These are phyloP conservation scores for Juncus inflexus DNA, from an alignment of 176 grass and related monocot genomes.

Conservation along the genomic window DNA sequence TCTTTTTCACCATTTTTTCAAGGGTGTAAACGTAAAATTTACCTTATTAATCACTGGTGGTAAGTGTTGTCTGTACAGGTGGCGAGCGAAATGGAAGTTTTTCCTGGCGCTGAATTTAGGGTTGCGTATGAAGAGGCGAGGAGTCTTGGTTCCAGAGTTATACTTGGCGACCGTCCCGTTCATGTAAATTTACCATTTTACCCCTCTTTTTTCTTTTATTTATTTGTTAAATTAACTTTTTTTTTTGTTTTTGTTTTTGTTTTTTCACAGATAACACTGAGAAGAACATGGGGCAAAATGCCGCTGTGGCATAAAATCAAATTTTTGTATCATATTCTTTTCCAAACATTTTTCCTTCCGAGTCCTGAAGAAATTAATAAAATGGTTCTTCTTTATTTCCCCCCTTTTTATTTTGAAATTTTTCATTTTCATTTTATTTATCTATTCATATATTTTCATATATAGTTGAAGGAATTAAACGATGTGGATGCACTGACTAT, in stretches of 20 bases:
- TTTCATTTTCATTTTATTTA: not conserved
- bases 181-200: conserved; percentile 37
- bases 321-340: conserved; percentile 81
- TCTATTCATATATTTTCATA: not conserved
- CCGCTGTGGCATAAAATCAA: conserved; percentile 72
- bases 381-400: conserved; percentile 41
- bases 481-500: conserved; percentile 87
- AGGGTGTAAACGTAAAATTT: conserved; percentile 14
- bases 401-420: conserved; percentile 6
- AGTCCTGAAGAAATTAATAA: conserved; percentile 68
- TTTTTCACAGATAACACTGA: conserved; percentile 75
- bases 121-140: conserved; percentile 94
- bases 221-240: not conserved
- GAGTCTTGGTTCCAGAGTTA: conserved; percentile 73
- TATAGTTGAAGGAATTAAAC: conserved; percentile 94
- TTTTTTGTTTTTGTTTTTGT: not conserved
- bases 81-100: conserved; percentile 76
- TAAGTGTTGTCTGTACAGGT: conserved; percentile 45
- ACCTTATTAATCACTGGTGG: not conserved
- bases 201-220: not conserved
- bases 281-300: conserved; percentile 82
- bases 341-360: conserved; percentile 84
- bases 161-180: conserved; percentile 92
- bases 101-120: conserved; percentile 84
- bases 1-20: conserved; percentile 18